Percentiles rank a stretch among this genome's conserved stretches.
phyloP scores from a whole-genome alignment of 2,329 filamentous ascomycete species.

The Trichoderma sp. region DNA sequence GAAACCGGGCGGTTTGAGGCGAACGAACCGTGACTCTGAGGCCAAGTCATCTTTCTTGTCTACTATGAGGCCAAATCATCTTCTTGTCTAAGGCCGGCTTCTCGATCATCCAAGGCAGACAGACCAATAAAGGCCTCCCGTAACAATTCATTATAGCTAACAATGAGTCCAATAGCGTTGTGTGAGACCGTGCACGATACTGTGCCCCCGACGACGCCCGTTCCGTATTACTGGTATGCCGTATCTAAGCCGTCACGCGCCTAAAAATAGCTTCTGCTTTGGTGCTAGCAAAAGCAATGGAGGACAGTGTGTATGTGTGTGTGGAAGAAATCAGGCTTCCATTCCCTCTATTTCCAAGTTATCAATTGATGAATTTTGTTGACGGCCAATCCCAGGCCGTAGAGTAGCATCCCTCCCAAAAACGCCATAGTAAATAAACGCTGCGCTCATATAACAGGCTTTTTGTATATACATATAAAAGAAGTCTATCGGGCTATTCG shows the following conservation, averaged over 20 bases:
- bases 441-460: conserved; percentile 2
- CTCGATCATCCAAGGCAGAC: not conserved
- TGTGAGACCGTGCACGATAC: conserved; percentile 1
- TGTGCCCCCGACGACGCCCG: conserved; percentile 8
- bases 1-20: not conserved
- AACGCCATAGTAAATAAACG: not conserved
- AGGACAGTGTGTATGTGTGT: not conserved
- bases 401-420: not conserved
- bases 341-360: not conserved
- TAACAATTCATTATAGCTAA: conserved; percentile 4
- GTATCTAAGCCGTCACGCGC: not conserved
- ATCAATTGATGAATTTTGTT: not conserved
- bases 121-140: not conserved
- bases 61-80: too few relatives aligned
- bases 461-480: not conserved
- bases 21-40: not conserved
- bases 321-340: not conserved
- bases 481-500: not conserved
- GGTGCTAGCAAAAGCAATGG: not conserved
- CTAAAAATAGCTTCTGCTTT: conserved; percentile 11
- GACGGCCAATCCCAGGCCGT: not conserved
- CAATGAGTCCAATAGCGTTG: not conserved
- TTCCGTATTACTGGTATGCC: conserved; percentile 8
- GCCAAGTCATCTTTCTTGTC: not conserved
- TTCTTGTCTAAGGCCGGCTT: too few relatives aligned